These are phyloP conservation scores for Carex parvula DNA, from an alignment of 176 grass and related monocot genomes.

Conservation along the genomic window DNA sequence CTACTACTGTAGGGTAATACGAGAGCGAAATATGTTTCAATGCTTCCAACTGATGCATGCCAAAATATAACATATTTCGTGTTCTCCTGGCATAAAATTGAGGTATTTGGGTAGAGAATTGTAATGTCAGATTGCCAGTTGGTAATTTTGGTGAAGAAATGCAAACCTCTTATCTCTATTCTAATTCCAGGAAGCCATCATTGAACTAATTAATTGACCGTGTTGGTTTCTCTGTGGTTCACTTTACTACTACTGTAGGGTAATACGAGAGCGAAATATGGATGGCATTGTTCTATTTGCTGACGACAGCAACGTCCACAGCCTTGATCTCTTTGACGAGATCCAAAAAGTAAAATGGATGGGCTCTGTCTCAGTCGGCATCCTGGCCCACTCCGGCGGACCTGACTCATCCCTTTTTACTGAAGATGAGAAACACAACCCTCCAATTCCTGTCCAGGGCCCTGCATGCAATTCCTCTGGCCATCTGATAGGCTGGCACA, in stretches of 20 bases:
- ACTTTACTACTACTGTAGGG: conserved; percentile 34
- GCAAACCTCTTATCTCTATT: not conserved
- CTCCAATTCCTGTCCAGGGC: conserved; percentile 73
- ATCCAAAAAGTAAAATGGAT: conserved; percentile 98
- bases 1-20: conserved; percentile 52
- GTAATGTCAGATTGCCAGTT: not conserved
- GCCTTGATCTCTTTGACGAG: conserved; percentile 96
- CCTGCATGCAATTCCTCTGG: conserved; percentile 83
- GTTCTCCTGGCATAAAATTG: not conserved
- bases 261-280: conserved; percentile 80
- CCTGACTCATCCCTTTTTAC: conserved; percentile 37
- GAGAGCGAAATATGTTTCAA: conserved; percentile 59
- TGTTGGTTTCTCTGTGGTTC: not conserved
- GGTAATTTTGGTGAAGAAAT: not conserved
- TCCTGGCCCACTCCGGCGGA: conserved; percentile 60
- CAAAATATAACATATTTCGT: not conserved
- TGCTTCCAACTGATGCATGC: not conserved
- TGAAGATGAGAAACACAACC: conserved; percentile 68
- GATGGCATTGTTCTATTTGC: conserved; percentile 86
- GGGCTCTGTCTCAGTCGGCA: conserved; percentile 70
- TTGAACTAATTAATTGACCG: not conserved
- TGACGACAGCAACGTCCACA: conserved; percentile 96
- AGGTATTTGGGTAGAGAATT: not conserved
- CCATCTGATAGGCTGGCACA: conserved; percentile 80
- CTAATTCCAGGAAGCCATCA: not conserved